Conservation (phyloP, 345 rosid genomes). For the Punica granatum region DNA sequence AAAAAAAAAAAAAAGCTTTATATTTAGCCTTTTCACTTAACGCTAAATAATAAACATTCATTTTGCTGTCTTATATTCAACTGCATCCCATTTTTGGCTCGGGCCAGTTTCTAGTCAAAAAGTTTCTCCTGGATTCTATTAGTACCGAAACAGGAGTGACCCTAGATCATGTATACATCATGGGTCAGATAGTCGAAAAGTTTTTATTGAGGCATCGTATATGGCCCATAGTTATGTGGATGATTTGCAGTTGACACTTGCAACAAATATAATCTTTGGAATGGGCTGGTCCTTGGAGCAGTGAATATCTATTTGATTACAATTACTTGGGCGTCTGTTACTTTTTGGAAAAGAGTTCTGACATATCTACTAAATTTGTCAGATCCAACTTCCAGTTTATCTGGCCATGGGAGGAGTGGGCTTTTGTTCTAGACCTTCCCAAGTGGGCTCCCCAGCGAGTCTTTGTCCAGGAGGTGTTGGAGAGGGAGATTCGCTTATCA, state of each 20-base stretch:
- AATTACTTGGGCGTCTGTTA: not conserved
- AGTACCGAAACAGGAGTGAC: not conserved
- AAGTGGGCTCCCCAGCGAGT: slow-evolving; percentile 98
- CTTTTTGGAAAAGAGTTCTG: not conserved
- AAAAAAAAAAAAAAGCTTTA: not conserved
- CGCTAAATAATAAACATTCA: not conserved
- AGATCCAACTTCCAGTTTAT: slow-evolving; percentile 98
- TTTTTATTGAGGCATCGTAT: not conserved
- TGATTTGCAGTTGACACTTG: not conserved
- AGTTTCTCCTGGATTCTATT: not conserved
- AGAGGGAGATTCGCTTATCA: slow-evolving; percentile 94
- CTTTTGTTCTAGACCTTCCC: slow-evolving; percentile 86
- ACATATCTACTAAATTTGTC: slow-evolving; percentile 12
- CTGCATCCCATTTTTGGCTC: too few relatives aligned
- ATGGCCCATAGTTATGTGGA: not conserved
- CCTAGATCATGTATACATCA: not conserved
- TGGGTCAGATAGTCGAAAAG: not conserved
- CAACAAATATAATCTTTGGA: not conserved
- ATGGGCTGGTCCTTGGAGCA: not conserved
- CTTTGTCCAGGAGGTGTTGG: slow-evolving; percentile 95
- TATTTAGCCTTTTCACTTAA: not conserved
- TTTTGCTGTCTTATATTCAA: not conserved
- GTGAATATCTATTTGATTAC: not conserved
- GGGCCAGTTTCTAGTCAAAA: too few relatives aligned
- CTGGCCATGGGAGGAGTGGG: slow-evolving; percentile 99